Evolutionary conservation across 1,139 yeast genomes (phyloP), one percentile per base, ranked within the genome.

Genomic region (Protomyces pachydermus): DNA sequence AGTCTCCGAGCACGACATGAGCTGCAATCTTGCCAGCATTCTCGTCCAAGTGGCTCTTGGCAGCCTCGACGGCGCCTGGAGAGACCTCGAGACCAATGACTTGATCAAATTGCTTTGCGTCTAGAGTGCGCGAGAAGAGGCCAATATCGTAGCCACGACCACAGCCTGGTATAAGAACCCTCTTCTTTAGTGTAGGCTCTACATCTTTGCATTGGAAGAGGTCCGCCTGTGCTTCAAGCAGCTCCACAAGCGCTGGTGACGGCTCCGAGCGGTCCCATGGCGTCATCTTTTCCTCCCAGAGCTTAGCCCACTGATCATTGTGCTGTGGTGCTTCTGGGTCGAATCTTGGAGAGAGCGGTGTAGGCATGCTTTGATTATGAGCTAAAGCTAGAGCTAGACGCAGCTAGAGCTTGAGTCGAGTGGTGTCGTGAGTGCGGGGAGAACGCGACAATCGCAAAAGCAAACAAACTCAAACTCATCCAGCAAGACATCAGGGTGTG

Each of bases 101-200:
- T 16, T 38, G 16, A 1, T 14, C 20, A 20, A 38, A 39, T 12
- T 37, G 42, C 14, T 16, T 14, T 1, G 14, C 12, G 8, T 25
- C 28, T 3, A 39, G 35, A 14, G 23, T 52, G 4, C 35, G 48
- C 25, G 58, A 34, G 25, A 52, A 18, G 14, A 28, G 37, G 12
- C 18, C 58, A 53, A 54, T 37, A 39, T 54, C 58, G 23, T 54
- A 54, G 35, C 58, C 58, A 20, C 58, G 58, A 5, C 58, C 58
- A 51, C 58, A 54, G 28, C 58, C 58, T 10, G 58, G 58, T 5
- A 54, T 3, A 9, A 54, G 58, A 23, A 39, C 55, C 34, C 12
- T 50, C n/a, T 52, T 52, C 16, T 34, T 25, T 8, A 28, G 32
- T 28, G 32, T 28, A 5, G 32, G 32, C 8, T 52, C 37, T n/a